A percentile compares a stretch with the other conserved stretches of the same genome.
phyloP scores from a whole-genome alignment of 129 eudicot genomes.

The Glebionis coronaria region DNA sequence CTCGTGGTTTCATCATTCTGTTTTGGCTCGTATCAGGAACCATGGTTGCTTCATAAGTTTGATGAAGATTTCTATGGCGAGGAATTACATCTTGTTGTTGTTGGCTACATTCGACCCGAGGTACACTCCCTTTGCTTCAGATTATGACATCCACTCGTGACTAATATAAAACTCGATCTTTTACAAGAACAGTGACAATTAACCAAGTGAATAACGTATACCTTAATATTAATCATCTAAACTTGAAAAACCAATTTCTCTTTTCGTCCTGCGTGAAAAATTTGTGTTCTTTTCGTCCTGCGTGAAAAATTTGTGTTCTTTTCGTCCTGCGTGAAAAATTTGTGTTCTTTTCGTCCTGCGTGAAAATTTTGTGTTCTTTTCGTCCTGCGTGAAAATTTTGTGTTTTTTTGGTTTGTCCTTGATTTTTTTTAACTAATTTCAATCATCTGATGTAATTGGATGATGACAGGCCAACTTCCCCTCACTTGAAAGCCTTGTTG shows the following conservation, averaged over 20 bases:
- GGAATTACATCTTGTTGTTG: constrained; percentile 71
- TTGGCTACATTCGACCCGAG: constrained; percentile 96
- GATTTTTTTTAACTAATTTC: too few relatives aligned
- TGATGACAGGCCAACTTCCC: constrained; percentile 70
- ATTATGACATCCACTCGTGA: neutral
- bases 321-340: too few relatives aligned
- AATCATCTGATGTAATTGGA: constrained; percentile 6
- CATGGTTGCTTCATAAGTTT: constrained; percentile 97
- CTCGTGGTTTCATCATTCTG: constrained; percentile 10
- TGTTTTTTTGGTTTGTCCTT: too few relatives aligned
- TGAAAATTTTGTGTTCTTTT: too few relatives aligned
- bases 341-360: too few relatives aligned
- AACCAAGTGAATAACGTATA: neutral
- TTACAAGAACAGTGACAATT: neutral
- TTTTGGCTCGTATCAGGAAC: constrained; percentile 51
- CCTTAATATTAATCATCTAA: too few relatives aligned
- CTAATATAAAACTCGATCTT: too few relatives aligned
- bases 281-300: too few relatives aligned
- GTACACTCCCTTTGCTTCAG: constrained; percentile 32
- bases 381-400: too few relatives aligned
- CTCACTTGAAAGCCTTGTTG: constrained; percentile 77
- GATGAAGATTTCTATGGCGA: constrained; percentile 86
- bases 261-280: too few relatives aligned
- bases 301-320: too few relatives aligned
- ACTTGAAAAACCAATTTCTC: too few relatives aligned